Evolutionary conservation across 176 grass and related monocot species (phyloP).

Genomic region (Puya raimondii): DNA sequence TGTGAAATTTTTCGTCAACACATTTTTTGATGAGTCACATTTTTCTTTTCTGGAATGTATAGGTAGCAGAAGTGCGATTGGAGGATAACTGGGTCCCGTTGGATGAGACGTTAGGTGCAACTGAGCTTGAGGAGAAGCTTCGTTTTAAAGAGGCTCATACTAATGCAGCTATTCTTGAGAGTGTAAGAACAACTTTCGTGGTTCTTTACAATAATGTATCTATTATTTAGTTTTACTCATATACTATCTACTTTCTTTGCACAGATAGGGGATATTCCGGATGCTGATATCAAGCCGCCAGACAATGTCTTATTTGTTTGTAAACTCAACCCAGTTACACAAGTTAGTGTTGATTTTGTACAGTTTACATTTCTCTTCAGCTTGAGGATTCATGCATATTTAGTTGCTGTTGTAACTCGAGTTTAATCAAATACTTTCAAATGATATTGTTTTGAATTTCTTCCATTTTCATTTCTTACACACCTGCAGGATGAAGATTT

Average conservation of each 20-base stretch:
- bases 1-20: too few relatives aligned
- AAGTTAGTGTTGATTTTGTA: conserved; percentile 37
- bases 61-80: conserved; percentile 75
- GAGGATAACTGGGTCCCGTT: conserved; percentile 92
- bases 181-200: conserved; percentile 35
- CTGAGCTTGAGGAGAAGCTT: conserved; percentile 74
- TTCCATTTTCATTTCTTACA: neutral
- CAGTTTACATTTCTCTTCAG: conserved; percentile 6
- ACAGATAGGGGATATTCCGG: conserved; percentile 91
- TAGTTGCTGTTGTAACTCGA: neutral
- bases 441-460: neutral
- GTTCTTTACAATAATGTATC: neutral
- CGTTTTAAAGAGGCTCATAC: conserved; percentile 82
- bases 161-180: conserved; percentile 90
- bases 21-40: neutral
- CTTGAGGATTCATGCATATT: conserved; percentile 9
- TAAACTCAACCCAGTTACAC: conserved; percentile 90
- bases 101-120: conserved; percentile 60
- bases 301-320: conserved; percentile 96
- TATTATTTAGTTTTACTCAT: neutral
- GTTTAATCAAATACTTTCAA: neutral
- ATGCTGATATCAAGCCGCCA: conserved; percentile 84
- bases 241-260: conserved; percentile 8
- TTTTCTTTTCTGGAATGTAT: neutral
- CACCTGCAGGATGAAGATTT: conserved; percentile 78